Conservation (phyloP, 352 stramenopile genomes). For the Thalassiosira exigua region DNA sequence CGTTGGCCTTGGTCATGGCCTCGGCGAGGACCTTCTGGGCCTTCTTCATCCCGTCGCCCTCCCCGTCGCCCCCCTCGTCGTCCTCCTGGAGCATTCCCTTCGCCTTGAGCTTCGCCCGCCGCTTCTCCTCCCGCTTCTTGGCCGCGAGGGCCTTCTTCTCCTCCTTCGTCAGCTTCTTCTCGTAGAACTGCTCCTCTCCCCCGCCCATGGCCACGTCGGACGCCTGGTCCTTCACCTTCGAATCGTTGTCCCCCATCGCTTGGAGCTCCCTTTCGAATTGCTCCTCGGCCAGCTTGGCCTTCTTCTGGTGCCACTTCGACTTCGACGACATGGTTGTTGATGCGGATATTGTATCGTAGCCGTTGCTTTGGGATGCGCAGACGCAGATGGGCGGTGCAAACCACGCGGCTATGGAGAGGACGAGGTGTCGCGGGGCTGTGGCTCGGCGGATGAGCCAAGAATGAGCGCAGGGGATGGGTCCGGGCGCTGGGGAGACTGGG, state of each 20-base stretch:
- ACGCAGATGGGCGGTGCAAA: no score
- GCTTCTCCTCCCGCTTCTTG: constrained; percentile 77
- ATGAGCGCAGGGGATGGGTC: no score
- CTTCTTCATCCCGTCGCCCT: constrained; percentile 26
- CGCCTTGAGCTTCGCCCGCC: constrained; percentile 59
- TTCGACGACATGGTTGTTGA: constrained; percentile 74
- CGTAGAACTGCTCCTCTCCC: constrained; percentile 82
- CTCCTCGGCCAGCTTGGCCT: constrained; percentile 63
- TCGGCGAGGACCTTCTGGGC: constrained; percentile 22
- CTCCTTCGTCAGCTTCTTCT: constrained; percentile 84
- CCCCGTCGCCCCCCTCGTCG: constrained; percentile 39
- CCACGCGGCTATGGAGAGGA: no score
- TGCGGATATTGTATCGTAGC: no score
- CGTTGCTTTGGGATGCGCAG: no score
- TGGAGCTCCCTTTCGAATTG: constrained; percentile 66
- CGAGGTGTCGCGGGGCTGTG: no score
- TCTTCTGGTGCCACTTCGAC: constrained; percentile 85
- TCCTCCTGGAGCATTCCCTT: constrained; percentile 24
- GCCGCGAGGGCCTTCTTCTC: constrained; percentile 82
- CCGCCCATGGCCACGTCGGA: constrained; percentile 73
- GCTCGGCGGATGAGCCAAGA: no score
- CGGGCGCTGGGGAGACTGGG: no score
- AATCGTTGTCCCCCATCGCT: constrained; percentile 26
- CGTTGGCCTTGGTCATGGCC: constrained; percentile 3
- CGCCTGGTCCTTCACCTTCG: constrained; percentile 53